phyloP scores from a whole-genome alignment of 306 rosid species.

The Trichosanthes truncata region DNA sequence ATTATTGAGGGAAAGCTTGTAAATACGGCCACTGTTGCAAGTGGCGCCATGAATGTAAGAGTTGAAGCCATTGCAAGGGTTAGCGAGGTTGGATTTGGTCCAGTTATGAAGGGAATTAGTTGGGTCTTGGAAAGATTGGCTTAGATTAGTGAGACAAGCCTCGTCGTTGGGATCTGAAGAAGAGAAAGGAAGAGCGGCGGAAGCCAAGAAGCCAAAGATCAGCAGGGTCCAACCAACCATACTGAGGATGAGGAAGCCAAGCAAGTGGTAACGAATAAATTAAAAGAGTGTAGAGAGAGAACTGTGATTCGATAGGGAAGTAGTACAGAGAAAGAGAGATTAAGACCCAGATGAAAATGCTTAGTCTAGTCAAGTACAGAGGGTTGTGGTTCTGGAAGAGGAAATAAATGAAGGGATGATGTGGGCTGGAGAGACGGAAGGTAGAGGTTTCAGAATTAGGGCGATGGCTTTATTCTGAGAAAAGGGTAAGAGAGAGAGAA shows the following conservation, averaged over 20 bases:
- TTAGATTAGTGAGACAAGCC: constrained; percentile 52
- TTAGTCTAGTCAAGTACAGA: neutral
- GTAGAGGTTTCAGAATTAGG: neutral
- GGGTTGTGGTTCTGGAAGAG: neutral
- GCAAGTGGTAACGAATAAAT: neutral
- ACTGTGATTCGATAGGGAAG: neutral
- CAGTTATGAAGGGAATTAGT: constrained; percentile 46
- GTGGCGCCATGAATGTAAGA: constrained; percentile 67
- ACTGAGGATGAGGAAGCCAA: neutral
- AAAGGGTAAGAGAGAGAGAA: neutral
- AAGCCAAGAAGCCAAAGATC: constrained; percentile 14
- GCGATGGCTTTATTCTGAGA: neutral
- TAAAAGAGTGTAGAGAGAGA: neutral
- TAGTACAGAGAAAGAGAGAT: neutral
- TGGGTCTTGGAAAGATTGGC: constrained; percentile 58
- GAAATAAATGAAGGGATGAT: neutral
- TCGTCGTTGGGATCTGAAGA: constrained; percentile 87
- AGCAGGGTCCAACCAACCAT: constrained; percentile 34
- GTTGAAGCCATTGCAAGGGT: constrained; percentile 76
- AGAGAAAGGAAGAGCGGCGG: constrained; percentile 18
- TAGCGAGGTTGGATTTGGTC: constrained; percentile 52
- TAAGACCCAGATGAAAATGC: neutral
- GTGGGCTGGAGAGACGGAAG: neutral
- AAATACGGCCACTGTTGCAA: constrained; percentile 92
- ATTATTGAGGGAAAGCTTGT: constrained; percentile 75